A percentile compares a stretch with the other conserved stretches of the same genome.
phyloP scores from a whole-genome alignment of 345 rosid genomes.

The Excoecaria cochinchinensis region DNA sequence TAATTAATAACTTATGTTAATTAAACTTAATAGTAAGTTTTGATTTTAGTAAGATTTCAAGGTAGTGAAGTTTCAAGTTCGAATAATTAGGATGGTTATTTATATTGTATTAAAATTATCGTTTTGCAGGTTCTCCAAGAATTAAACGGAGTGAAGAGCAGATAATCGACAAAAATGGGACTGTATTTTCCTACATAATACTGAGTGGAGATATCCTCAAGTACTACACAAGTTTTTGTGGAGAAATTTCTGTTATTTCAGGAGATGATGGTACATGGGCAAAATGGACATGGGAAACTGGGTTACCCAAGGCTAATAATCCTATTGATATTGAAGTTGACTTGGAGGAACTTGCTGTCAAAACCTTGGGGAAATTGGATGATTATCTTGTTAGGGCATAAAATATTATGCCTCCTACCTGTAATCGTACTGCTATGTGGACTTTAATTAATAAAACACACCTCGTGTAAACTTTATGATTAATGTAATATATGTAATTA shows the following conservation, averaged over 20 bases:
- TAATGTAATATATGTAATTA: too few relatives aligned
- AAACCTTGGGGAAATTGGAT: conserved; percentile 9
- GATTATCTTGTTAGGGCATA: conserved; percentile 7
- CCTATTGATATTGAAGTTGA: conserved; percentile 8
- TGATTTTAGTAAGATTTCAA: too few relatives aligned
- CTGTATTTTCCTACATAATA: background rate
- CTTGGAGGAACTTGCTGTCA: conserved; percentile 2
- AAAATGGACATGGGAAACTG: conserved; percentile 8
- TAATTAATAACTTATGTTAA: background rate
- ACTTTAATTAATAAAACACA: too few relatives aligned
- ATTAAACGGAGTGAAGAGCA: background rate
- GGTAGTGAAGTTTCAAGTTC: too few relatives aligned
- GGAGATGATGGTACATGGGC: conserved; percentile 1
- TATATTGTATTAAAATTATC: background rate
- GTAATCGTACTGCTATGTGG: too few relatives aligned
- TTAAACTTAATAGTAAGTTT: too few relatives aligned
- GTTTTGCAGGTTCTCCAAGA: background rate
- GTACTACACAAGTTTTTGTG: background rate
- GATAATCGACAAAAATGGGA: background rate
- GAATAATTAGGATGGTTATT: too few relatives aligned
- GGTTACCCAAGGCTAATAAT: background rate
- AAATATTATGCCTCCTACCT: background rate
- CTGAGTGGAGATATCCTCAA: conserved; percentile 5
- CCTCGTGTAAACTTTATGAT: too few relatives aligned
- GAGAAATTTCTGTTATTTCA: background rate